Evolutionary conservation across 1,284 basidiomycete species (phyloP), one percentile per base, ranked within the genome.

Genomic region (Fomitopsis betulina): DNA sequence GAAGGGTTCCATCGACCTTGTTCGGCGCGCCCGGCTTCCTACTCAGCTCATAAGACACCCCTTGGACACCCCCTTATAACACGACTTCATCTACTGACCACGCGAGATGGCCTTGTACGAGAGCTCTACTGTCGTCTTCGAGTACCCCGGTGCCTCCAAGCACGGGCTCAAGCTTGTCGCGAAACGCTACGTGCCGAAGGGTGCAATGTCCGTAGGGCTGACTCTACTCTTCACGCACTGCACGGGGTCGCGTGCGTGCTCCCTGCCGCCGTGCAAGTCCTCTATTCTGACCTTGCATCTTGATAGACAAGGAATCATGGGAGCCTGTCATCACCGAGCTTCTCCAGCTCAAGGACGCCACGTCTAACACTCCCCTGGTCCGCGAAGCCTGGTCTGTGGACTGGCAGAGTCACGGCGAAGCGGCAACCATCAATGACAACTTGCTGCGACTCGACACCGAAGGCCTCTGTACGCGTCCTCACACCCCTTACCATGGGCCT

Each of bases 371-470:
- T 10, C 35, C 54, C 17, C 8, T 60, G n/a, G 63, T 71, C n/a
- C 67, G 68, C 37, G 70, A 72, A 55, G 69, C 67, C 4, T 72
- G 70, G 70, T 63, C 67, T 5, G 59, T 72, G 27, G 69, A 72
- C 35, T 68, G 65, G 60, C 68, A 64, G n/a, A 69, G 62, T 52
- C 68, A 69, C 33, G 69, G 69, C 17, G 68, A 70, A 32, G 64
- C 67, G 1, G 68, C 64, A 3, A 57, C 61, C 4, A 27, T 66
- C 39, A 72, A 72, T 57, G 58, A 59, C 12, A 37, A 49, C 6
- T 19, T 62, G 3, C 55, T 70, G 21, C 53, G 57, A 21, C 38
- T 37, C 40, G 55, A 49, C 12, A 54, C 23, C 27, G 59, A 52
- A 25, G 59, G 58, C 33, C 58, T 62, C 27, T 65, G 65, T 65